phyloP scores from a whole-genome alignment of 169 alveolate species.

The Eimeria zaria region DNA sequence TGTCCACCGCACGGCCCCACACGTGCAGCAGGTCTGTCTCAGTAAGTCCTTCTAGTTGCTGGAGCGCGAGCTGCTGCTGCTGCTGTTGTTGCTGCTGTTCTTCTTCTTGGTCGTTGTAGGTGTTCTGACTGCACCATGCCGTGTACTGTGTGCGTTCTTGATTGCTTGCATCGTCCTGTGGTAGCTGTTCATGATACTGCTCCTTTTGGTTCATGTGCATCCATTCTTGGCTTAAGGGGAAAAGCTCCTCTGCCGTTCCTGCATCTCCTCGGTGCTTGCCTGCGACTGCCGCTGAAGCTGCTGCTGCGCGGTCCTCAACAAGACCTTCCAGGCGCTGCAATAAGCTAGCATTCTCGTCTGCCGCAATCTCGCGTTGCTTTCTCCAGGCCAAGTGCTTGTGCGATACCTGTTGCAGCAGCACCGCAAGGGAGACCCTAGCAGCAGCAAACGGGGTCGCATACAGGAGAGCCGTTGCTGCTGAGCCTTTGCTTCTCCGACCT shows the following conservation, averaged over 20 bases:
- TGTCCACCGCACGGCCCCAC: constrained; percentile 65
- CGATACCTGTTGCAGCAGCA: constrained; percentile 51
- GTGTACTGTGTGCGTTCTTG: constrained; percentile 78
- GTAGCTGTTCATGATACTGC: constrained; percentile 39
- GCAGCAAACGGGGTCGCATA: constrained; percentile 19
- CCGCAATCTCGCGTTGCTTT: constrained; percentile 44
- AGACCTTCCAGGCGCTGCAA: constrained; percentile 73
- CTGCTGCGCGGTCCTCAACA: constrained; percentile 54
- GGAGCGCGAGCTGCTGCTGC: constrained; percentile 38
- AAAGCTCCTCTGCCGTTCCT: constrained; percentile 49
- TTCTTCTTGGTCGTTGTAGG: background rate
- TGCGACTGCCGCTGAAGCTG: constrained; percentile 8
- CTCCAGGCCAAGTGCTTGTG: constrained; percentile 68
- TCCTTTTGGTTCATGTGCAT: background rate
- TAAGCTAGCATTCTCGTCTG: constrained; percentile 62
- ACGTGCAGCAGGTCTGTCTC: constrained; percentile 58
- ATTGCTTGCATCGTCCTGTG: background rate
- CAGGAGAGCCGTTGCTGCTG: background rate
- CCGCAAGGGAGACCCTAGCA: constrained; percentile 45
- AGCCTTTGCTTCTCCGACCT: constrained; percentile 3
- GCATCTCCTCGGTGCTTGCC: constrained; percentile 16
- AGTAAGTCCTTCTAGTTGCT: constrained; percentile 58
- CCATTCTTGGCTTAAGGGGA: constrained; percentile 70
- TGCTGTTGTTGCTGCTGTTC: background rate
- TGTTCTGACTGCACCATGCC: constrained; percentile 39